Conservation (phyloP, 2,329 filamentous ascomycete genomes). For the Alternaria triticimaculans region DNA sequence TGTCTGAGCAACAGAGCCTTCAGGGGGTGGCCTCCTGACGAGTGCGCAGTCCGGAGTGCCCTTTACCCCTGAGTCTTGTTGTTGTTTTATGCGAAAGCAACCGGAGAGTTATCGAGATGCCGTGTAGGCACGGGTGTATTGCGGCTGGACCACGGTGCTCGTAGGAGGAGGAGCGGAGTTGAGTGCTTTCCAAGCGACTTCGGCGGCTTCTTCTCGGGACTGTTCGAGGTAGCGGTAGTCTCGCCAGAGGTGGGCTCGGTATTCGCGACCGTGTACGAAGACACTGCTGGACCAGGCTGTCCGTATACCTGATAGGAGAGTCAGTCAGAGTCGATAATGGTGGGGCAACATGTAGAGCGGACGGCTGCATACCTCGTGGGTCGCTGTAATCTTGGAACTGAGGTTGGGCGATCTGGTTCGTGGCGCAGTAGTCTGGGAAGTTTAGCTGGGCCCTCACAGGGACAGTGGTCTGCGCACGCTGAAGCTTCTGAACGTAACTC, state of each 20-base stretch:
- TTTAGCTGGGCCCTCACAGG: slow-evolving; percentile 15
- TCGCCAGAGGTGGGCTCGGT: slow-evolving; percentile 44
- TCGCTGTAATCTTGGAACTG: slow-evolving; percentile 49
- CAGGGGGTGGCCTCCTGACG: neutral
- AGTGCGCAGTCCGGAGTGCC: neutral
- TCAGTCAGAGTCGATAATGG: slow-evolving; percentile 13
- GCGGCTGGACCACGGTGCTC: slow-evolving; percentile 21
- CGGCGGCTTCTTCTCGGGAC: slow-evolving; percentile 46
- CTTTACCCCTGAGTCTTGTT: neutral
- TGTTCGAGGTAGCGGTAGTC: slow-evolving; percentile 47
- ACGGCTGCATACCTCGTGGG: slow-evolving; percentile 40
- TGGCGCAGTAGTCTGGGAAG: slow-evolving; percentile 39
- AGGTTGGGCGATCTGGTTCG: slow-evolving; percentile 44
- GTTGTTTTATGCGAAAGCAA: neutral
- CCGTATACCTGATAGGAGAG: slow-evolving; percentile 34
- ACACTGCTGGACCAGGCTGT: slow-evolving; percentile 48
- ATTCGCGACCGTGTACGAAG: slow-evolving; percentile 44
- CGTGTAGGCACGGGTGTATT: slow-evolving; percentile 29
- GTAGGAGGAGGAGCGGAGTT: slow-evolving; percentile 18
- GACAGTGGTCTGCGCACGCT: slow-evolving; percentile 31
- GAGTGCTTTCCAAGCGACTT: slow-evolving; percentile 44
- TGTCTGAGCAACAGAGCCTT: neutral
- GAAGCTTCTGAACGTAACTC: slow-evolving; percentile 42
- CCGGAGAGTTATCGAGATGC: slow-evolving; percentile 24
- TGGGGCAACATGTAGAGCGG: neutral